Evolutionary conservation across 1,284 basidiomycete genomes (phyloP), one percentile per base, ranked within the genome.

Genomic region (Boletus sp.): DNA sequence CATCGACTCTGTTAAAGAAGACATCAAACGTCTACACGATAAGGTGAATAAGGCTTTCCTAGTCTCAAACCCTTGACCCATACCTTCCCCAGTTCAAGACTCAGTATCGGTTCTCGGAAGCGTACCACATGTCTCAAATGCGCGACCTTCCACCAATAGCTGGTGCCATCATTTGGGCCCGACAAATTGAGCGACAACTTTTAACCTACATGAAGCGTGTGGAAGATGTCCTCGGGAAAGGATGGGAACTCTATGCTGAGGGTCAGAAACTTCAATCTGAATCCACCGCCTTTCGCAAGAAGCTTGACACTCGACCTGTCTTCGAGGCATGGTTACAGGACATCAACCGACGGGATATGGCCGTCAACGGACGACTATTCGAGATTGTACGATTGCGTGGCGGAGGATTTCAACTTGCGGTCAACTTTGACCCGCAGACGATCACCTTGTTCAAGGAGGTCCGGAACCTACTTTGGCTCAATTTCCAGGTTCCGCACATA

Each of bases 391-490:
- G 89, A 52, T 80, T 93, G 51, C 88, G 95, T 23, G 89, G 87
- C 5, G 91, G 90, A 46, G 90, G 90, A 19, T 93, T 90, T 71
- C 93, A 96, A 76, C 86, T 99, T 6, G 89, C 89, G 17, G 95
- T 98, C 66, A 97, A 98, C 76, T 99, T 98, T 73, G 97, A 99
- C 75, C 91, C 95, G 3, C 97, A 98, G 77, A 95, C 97, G 68
- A 97, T 99, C 74, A 95, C 94, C 6, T 83, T 99, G 30, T 98
- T 98, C 86, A 98, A 99, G 80, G 97, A 99, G 76, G 95, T 98
- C 35, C 85, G 97, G 63, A 97, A 97, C 73, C 76, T 99, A 64
- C 83, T 97, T 38, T 98, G 97, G 97, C 84, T 98, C 66, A 93
- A 93, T 63, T 98, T 97, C 79, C 90, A 92, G 70, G 95, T 98